Conservation (phyloP, 306 rosid genomes). For the Ammopiptanthus mongolicus region DNA sequence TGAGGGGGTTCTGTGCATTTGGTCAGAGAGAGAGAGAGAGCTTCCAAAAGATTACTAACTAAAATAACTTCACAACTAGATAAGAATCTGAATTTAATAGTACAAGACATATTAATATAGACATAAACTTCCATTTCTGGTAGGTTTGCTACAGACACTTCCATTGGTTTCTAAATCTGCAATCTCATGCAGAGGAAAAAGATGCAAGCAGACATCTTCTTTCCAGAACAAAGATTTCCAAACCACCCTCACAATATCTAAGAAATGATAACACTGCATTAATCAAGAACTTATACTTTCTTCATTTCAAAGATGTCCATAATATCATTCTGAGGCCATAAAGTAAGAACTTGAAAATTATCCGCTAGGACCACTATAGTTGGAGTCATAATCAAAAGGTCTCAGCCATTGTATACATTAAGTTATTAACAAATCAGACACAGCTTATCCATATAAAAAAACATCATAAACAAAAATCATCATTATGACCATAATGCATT, state of each 20-base stretch:
- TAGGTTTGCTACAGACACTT: not conserved
- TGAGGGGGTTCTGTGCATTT: not conserved
- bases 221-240: not conserved
- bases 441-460: not conserved
- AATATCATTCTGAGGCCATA: not conserved
- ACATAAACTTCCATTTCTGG: not conserved
- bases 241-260: not conserved
- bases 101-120: not conserved
- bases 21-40: not conserved
- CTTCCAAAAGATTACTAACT: not conserved
- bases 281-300: not conserved
- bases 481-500: slow-evolving; percentile 5
- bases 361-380: not conserved
- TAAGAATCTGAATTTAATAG: not conserved
- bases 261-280: not conserved
- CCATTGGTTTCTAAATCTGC: not conserved
- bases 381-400: not conserved
- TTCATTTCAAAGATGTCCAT: not conserved
- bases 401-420: not conserved
- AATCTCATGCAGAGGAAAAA: not conserved
- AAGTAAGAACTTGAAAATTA: not conserved
- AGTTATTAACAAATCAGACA: not conserved
- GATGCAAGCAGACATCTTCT: not conserved
- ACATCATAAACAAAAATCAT: slow-evolving; percentile 8
- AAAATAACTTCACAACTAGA: not conserved